These are phyloP conservation scores for Nannizziopsis barbatae DNA, from an alignment of 2,329 filamentous ascomycete species.

Conservation along the genomic window DNA sequence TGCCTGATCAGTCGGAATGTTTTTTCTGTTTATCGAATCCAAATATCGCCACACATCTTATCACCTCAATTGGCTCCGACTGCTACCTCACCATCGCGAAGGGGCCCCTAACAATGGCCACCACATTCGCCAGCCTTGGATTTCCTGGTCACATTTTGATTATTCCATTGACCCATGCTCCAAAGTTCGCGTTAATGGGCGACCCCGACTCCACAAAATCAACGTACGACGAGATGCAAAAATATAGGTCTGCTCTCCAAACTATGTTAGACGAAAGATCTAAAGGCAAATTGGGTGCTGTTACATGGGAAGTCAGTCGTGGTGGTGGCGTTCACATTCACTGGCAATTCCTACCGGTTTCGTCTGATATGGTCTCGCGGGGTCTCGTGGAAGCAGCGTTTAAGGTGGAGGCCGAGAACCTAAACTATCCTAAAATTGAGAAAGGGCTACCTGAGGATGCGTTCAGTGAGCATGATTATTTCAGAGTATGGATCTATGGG, in stretches of 20 bases:
- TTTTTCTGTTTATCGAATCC: conserved; percentile 94
- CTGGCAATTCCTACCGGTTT: conserved; percentile 83
- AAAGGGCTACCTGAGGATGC: conserved; percentile 26
- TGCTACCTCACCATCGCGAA: conserved; percentile 86
- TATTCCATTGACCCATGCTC: conserved; percentile 71
- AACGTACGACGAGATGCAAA: conserved; percentile 69
- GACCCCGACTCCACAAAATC: conserved; percentile 44
- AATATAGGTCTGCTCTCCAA: conserved; percentile 66
- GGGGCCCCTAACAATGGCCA: conserved; percentile 64
- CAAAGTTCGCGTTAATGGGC: conserved; percentile 59
- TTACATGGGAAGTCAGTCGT: conserved; percentile 88
- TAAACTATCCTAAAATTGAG: conserved; percentile 46
- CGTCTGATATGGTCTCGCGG: conserved; percentile 53
- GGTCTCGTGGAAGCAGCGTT: conserved; percentile 81
- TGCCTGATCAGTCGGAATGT: conserved; percentile 62
- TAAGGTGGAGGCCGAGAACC: conserved; percentile 73
- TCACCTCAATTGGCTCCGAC: conserved; percentile 78
- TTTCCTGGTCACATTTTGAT: conserved; percentile 86
- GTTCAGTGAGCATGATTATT: conserved; percentile 50
- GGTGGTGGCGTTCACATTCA: conserved; percentile 73
- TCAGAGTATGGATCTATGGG: conserved; percentile 70
- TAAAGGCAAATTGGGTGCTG: conserved; percentile 55
- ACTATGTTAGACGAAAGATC: conserved; percentile 52
- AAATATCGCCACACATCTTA: conserved; percentile 72
- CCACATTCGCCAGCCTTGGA: conserved; percentile 59